Percentiles rank a stretch among this genome's conserved stretches.
phyloP scores from a whole-genome alignment of 495 filamentous ascomycete species.

The Aspergillus funiculosus region DNA sequence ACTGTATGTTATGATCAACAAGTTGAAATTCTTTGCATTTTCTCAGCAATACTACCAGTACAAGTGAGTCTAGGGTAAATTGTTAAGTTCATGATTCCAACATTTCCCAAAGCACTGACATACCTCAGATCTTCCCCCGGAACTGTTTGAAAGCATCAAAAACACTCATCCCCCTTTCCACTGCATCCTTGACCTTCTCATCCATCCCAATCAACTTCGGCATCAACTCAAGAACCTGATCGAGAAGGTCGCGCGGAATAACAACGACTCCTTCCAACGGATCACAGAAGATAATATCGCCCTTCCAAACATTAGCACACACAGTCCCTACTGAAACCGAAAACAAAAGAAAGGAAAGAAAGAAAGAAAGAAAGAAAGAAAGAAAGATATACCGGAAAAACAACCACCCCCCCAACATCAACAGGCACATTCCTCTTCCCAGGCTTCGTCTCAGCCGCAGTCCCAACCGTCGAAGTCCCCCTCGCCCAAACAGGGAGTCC shows the following conservation, averaged over 20 bases:
- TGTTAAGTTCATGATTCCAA: background rate
- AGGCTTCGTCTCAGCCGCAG: slow-evolving; percentile 53
- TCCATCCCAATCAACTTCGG: slow-evolving; percentile 54
- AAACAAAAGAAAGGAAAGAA: background rate
- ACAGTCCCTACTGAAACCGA: too few species aligned
- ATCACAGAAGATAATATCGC: slow-evolving; percentile 61
- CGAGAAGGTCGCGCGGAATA: slow-evolving; percentile 50
- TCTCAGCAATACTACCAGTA: too few species aligned
- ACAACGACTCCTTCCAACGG: slow-evolving; percentile 54
- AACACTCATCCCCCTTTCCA: slow-evolving; percentile 50
- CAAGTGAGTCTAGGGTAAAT: background rate
- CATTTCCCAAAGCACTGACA: background rate
- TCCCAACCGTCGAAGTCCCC: slow-evolving; percentile 53
- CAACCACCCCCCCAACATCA: slow-evolving; percentile 41
- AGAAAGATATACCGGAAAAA: slow-evolving; percentile 38
- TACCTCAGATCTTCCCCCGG: slow-evolving; percentile 17
- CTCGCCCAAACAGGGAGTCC: slow-evolving; percentile 52
- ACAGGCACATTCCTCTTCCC: slow-evolving; percentile 51
- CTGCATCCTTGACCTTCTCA: slow-evolving; percentile 54
- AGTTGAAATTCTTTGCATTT: background rate
- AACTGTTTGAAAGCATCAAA: slow-evolving; percentile 52
- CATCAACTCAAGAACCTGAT: slow-evolving; percentile 47
- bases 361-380: background rate
- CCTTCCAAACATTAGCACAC: slow-evolving; percentile 26
- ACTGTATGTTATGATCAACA: slow-evolving; percentile 5